phyloP scores from a whole-genome alignment of 495 filamentous ascomycete species.

The Podospora didyma region DNA sequence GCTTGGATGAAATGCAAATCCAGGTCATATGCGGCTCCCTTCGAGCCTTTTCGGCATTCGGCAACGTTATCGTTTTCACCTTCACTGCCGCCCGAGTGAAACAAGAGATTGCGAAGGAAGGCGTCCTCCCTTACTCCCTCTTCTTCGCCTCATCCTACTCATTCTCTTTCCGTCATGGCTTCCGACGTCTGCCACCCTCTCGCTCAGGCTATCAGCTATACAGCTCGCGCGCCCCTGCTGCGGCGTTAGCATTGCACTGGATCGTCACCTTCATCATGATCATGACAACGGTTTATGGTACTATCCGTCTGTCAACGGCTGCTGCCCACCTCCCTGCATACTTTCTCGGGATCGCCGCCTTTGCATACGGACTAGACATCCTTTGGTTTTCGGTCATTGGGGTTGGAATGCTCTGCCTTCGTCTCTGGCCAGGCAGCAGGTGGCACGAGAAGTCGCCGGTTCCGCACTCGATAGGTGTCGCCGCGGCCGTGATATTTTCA shows the following conservation, averaged over 20 bases:
- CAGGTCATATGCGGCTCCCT: constrained; percentile 23
- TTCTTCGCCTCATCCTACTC: constrained; percentile 22
- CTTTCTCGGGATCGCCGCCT: constrained; percentile 3
- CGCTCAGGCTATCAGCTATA: constrained; percentile 5
- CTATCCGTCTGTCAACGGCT: neutral
- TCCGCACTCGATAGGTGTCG: constrained; percentile 12
- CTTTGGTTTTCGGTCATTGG: constrained; percentile 19
- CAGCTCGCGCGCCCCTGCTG: constrained; percentile 13
- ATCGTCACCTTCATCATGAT: constrained; percentile 15
- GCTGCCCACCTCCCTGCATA: neutral
- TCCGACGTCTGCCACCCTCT: constrained; percentile 13
- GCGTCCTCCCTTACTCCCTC: constrained; percentile 56
- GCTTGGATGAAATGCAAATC: neutral
- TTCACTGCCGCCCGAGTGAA: constrained; percentile 59
- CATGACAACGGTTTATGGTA: neutral
- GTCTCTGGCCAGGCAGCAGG: constrained; percentile 14
- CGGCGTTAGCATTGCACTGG: constrained; percentile 18
- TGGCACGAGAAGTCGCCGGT: constrained; percentile 17
- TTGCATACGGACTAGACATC: constrained; percentile 16
- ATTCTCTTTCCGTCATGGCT: constrained; percentile 15
- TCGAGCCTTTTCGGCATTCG: constrained; percentile 54
- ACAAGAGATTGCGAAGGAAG: constrained; percentile 64
- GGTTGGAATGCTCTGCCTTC: constrained; percentile 13
- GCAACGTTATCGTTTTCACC: constrained; percentile 48
- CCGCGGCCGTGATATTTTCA: constrained; percentile 13